phyloP scores from a whole-genome alignment of 2,329 filamentous ascomycete genomes.

The Fusarium siculi region DNA sequence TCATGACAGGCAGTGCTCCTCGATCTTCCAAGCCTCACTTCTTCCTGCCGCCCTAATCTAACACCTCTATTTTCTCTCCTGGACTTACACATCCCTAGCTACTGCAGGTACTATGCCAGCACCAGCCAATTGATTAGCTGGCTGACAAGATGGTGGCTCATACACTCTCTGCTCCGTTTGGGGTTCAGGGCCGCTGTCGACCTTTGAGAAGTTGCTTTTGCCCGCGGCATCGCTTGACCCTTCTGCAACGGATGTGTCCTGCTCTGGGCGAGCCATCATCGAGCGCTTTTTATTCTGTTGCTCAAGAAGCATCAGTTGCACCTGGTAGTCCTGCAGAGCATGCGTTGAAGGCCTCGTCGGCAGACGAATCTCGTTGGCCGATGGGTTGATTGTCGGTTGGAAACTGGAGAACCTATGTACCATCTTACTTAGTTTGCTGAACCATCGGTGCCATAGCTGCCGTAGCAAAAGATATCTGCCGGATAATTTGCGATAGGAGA shows the following conservation, averaged over 20 bases:
- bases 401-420: not conserved
- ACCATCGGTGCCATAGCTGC: too few relatives aligned
- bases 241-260: too few relatives aligned
- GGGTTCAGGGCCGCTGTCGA: fast-evolving
- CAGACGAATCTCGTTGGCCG: not conserved
- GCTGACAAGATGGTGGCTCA: not conserved
- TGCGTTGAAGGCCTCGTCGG: not conserved
- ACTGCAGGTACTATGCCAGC: not conserved
- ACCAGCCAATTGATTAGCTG: not conserved
- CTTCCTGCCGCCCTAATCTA: not conserved
- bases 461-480: too few relatives aligned
- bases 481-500: too few relatives aligned
- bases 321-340: not conserved
- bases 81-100: not conserved
- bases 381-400: not conserved
- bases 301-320: not conserved
- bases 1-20: too few relatives aligned
- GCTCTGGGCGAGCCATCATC: not conserved
- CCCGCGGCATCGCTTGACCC: not conserved
- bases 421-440: not conserved
- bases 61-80: not conserved
- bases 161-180: too few relatives aligned
- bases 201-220: not conserved
- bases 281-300: not conserved
- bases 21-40: not conserved